Evolutionary conservation across 768 basidiomycete genomes (phyloP).

Genomic region (Trametes gibbosa): DNA sequence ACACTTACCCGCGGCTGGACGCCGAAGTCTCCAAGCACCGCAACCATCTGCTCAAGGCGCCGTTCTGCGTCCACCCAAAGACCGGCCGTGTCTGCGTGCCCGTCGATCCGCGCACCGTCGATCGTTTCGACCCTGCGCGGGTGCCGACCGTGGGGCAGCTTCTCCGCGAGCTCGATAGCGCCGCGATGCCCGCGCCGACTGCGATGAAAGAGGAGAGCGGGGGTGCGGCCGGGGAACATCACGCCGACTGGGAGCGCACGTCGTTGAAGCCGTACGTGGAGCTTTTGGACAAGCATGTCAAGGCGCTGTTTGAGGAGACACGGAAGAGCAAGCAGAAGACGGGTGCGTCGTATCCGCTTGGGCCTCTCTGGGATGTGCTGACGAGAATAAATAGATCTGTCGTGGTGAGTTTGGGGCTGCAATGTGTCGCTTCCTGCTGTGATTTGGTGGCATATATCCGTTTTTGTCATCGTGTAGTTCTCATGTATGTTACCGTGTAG

Average conservation of each 20-base stretch:
- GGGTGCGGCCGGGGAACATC: constrained; percentile 23
- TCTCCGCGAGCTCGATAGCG: constrained; percentile 70
- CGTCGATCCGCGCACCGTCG: constrained; percentile 70
- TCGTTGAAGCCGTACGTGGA: constrained; percentile 88
- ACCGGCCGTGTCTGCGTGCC: constrained; percentile 97
- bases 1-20: constrained; percentile 95
- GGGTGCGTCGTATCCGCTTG: constrained; percentile 1
- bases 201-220: not conserved
- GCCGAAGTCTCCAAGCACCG: constrained; percentile 96
- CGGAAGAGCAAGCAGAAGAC: constrained; percentile 41
- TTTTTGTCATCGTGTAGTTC: too few relatives aligned
- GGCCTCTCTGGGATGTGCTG: not conserved
- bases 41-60: constrained; percentile 96
- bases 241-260: constrained; percentile 82
- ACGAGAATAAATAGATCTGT: not conserved
- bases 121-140: constrained; percentile 76
- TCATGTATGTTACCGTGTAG: too few relatives aligned
- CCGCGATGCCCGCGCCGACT: not conserved
- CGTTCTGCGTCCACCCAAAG: constrained; percentile 95
- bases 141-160: constrained; percentile 89
- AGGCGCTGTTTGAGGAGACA: constrained; percentile 54
- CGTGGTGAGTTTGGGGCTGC: not conserved
- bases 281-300: constrained; percentile 76
- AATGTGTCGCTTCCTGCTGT: too few relatives aligned
- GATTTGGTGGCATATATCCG: too few relatives aligned